Evolutionary conservation across 768 basidiomycete species (phyloP).

Genomic region (Dentipellis fragilis): DNA sequence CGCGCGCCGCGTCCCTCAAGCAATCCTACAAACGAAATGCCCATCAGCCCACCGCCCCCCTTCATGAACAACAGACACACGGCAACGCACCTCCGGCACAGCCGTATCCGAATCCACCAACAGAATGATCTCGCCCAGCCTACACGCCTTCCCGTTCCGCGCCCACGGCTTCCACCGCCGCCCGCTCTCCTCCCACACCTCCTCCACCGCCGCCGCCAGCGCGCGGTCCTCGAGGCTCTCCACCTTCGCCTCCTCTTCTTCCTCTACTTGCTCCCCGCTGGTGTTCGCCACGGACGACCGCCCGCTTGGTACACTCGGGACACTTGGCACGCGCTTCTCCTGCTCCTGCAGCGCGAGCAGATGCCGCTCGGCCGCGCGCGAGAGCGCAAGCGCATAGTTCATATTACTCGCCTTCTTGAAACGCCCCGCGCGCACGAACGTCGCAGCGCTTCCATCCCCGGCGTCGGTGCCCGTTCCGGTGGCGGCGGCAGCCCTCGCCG

Average conservation of each 20-base stretch:
- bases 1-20: conserved; percentile 40
- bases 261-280: background rate
- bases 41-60: conserved; percentile 2
- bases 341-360: conserved; percentile 18
- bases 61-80: background rate
- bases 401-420: conserved; percentile 43
- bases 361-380: conserved; percentile 25
- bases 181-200: conserved; percentile 31
- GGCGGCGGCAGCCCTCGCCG: conserved; percentile 19
- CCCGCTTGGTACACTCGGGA: too few relatives aligned
- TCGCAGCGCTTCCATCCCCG: conserved; percentile 25
- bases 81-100: conserved; percentile 28
- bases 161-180: conserved; percentile 22
- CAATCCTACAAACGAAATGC: conserved; percentile 27
- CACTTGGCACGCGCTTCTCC: conserved; percentile 9
- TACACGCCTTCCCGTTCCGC: conserved; percentile 30
- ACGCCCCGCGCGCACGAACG: conserved; percentile 35
- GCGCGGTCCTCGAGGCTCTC: conserved; percentile 39
- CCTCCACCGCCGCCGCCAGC: conserved; percentile 40
- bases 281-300: background rate
- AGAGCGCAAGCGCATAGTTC: conserved; percentile 30
- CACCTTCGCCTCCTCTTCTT: conserved; percentile 16
- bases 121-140: conserved; percentile 35
- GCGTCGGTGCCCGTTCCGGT: background rate
- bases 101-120: conserved; percentile 42